Evolutionary conservation across 2,329 filamentous ascomycete genomes (phyloP).

Genomic region (Fusarium concolor): DNA sequence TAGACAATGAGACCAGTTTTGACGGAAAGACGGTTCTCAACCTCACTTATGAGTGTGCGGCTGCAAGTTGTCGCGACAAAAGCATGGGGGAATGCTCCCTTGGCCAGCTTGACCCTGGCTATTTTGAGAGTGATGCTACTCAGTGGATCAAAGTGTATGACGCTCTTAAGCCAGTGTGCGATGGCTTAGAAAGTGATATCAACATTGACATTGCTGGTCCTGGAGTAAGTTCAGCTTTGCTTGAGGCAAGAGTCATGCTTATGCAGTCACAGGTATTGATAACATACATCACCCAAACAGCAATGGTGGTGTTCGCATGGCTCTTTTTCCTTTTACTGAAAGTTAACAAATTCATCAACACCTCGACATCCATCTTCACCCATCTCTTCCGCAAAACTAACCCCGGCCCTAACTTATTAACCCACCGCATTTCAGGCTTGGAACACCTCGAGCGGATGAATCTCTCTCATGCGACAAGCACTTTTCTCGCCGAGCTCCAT

Average conservation of each 20-base stretch:
- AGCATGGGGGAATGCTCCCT: slow-evolving; percentile 12
- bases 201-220: slow-evolving; percentile 27
- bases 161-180: background rate
- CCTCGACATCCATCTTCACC: background rate
- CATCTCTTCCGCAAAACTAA: background rate
- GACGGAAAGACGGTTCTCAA: background rate
- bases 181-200: slow-evolving; percentile 3
- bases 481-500: slow-evolving; percentile 24
- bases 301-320: slow-evolving; percentile 18
- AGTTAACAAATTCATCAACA: background rate
- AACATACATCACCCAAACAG: slow-evolving; percentile 20
- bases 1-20: background rate
- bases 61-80: slow-evolving; percentile 8
- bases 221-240: background rate
- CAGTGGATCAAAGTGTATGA: slow-evolving; percentile 6
- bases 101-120: background rate
- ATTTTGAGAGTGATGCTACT: background rate
- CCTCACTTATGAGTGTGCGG: slow-evolving; percentile 11
- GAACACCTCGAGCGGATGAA: background rate
- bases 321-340: background rate
- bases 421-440: background rate
- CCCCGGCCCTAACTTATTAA: rapidly evolving
- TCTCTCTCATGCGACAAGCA: slow-evolving; percentile 10
- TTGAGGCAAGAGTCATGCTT: rapidly evolving
- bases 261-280: slow-evolving; percentile 4